A percentile compares a stretch with the other conserved stretches of the same genome.
Conservation (phyloP, 192 early-diverging fungal species). For the Thoreauomyces humboldtii region DNA sequence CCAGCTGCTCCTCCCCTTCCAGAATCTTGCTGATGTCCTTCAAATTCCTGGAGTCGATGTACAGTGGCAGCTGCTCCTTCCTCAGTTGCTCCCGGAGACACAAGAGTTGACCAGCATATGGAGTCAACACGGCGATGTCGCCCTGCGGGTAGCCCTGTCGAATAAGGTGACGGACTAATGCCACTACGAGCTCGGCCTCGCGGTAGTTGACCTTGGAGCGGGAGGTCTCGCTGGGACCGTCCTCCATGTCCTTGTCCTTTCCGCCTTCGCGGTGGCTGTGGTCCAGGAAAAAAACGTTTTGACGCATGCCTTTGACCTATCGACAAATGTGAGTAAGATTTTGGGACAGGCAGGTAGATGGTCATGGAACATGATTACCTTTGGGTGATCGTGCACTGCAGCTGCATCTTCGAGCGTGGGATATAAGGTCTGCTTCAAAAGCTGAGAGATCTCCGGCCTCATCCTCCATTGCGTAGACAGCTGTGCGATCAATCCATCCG, state of each 20-base stretch:
- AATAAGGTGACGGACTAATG: slow-evolving; percentile 32
- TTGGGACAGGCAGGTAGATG: too few species aligned
- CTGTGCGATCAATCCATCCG: not conserved
- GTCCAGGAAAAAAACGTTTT: slow-evolving; percentile 33
- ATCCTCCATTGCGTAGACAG: slow-evolving; percentile 35
- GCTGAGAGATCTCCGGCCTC: slow-evolving; percentile 33
- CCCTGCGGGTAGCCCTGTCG: slow-evolving; percentile 28
- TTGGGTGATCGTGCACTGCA: slow-evolving; percentile 11
- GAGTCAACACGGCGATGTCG: slow-evolving; percentile 38
- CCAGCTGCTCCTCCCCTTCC: not conserved
- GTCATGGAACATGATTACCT: too few species aligned
- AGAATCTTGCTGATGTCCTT: slow-evolving; percentile 2
- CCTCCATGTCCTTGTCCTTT: too few species aligned
- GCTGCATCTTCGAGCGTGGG: slow-evolving; percentile 25
- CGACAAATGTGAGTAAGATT: too few species aligned
- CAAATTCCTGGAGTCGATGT: not conserved
- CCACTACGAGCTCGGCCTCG: slow-evolving; percentile 33
- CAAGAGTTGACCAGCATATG: slow-evolving; percentile 41
- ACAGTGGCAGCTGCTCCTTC: slow-evolving; percentile 7
- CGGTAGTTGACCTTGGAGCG: slow-evolving; percentile 26
- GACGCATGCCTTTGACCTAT: slow-evolving; percentile 31
- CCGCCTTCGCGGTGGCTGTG: slow-evolving; percentile 30
- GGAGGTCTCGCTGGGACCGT: not conserved
- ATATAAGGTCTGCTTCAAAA: slow-evolving; percentile 30
- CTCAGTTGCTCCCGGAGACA: not conserved